Base-by-base conservation (phyloP, 202 grass and related monocot species). In the Brachypodium distachyon region DNA sequence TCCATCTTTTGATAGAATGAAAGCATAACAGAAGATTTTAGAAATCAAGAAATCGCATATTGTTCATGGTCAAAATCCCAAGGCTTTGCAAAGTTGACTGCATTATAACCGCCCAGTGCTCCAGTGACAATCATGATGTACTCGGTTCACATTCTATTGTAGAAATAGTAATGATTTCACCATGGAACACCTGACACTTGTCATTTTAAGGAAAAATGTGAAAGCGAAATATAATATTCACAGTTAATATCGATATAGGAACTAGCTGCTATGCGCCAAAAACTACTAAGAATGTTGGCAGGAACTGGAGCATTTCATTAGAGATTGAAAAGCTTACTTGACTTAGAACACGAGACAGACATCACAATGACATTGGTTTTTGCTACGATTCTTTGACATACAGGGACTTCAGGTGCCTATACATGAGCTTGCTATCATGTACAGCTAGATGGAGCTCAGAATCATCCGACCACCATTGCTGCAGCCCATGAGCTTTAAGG, bases 391-490 rank as follows among this genome's bases (percentile, higher is more conserved):
- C 44, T 38, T 85, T 13, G 21, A 82, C 22, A 63, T 94, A 94
- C 31, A 94, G 51, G 5, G 88, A 91, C 29, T 85, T 91, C 4
- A 94, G 83, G 53, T 89, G 92, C 67, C 77, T 89, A 39, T 80
- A 76, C 76, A 94, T 67, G 28, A 94, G 85, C 64, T 88, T 87
- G 77, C 92, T 91, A 39, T 95, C 88, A 11, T 87, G 40, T 29
- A 89, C 70, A 9, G 81, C 85, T 43, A 77, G 21, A 19, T 95
- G 47, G 28, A 95, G 80, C 77, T 94, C 92, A 13, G 75, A 83
- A 76, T 94, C 92, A 26, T 91, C 84, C 0, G 73, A 84, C 92
- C 92, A 91, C 92, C 92, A 94, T 42, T 89, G 92, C 81, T 94
- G 82, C 86, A 94, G 49, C 3, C 88, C 88, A 67, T 95, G 92